Evolutionary conservation across 768 basidiomycete species (phyloP), one percentile per base, ranked within the genome.

Genomic region (Pisolithus tinctorius): DNA sequence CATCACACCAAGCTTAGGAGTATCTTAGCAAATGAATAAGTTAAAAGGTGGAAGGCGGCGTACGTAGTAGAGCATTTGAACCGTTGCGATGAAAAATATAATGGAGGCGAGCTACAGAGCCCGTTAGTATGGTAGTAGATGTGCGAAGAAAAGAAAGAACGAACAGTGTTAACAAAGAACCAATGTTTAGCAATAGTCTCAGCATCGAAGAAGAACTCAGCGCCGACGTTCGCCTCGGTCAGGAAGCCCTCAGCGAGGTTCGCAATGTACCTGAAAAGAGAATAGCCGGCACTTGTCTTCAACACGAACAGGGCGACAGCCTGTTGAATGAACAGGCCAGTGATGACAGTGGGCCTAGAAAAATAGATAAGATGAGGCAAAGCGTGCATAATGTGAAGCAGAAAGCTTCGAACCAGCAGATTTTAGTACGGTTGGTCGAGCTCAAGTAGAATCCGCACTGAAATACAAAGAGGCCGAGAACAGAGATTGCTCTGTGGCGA

Each of bases 21-120:
- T 34, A 7, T 3, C 17, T 56, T 25, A 55, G 30, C 41, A n/a
- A 48, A 31, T 9, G 31, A 14, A 16, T 14, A 10, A 20, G 4
- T 54, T 4, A 13, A 26, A 20, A 7, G 39, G n/a, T 13, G 25
- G 3, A 42, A 25, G 30, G n/a, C n/a, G 11, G 55, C 58, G 25
- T 53, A 60, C 69, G 55, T 93, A 87, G 72, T 92, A 93, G 69
- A 90, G 66, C 88, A 93, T 91, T 68, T 93, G 90, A 49, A 93
- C 81, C 57, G 90, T 86, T 26, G 93, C 91, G 58, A 96, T 80
- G 76, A 96, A 96, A 77, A 95, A 95, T 63, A 96, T 90, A 66
- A 95, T 87, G 17, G 85, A 78, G 9, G 78, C 61, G 38, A 93
- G 79, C 80, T 87, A 60, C 25, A 26, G 36, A 16, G 16, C 13